These are phyloP conservation scores for Arabidopsis hybrid DNA, from an alignment of 441 rosid species.

Conservation along the genomic window DNA sequence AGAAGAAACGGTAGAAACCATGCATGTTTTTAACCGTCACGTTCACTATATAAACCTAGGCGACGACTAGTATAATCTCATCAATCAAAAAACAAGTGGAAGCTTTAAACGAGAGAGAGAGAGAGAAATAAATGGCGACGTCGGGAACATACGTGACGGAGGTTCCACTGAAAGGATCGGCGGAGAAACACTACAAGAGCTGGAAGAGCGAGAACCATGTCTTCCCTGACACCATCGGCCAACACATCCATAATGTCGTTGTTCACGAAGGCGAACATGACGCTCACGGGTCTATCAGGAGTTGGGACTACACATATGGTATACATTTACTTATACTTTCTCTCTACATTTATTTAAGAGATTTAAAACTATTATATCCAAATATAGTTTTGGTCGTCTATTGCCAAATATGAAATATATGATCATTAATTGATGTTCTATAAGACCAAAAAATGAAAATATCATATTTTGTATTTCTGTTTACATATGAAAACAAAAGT, in stretches of 20 bases:
- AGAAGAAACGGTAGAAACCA: neutral
- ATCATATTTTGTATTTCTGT: too few species aligned
- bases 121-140: constrained; percentile 33
- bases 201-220: constrained; percentile 39
- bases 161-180: constrained; percentile 28
- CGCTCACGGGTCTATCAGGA: constrained; percentile 35
- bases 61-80: neutral
- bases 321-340: neutral
- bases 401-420: neutral
- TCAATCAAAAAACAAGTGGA: neutral
- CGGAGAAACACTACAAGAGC: constrained; percentile 33
- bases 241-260: constrained; percentile 32
- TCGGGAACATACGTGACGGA: constrained; percentile 41
- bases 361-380: neutral
- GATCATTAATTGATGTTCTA: neutral
- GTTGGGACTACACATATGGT: constrained; percentile 37
- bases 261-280: constrained; percentile 38
- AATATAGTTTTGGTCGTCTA: neutral
- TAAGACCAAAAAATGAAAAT: neutral
- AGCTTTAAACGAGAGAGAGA: neutral
- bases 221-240: constrained; percentile 38
- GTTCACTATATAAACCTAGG: constrained; percentile 19
- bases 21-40: neutral
- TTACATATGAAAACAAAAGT: too few species aligned
- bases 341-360: neutral